Base-by-base conservation (phyloP, 2,329 filamentous ascomycete species). In the Cladosporium sphaerospermum region DNA sequence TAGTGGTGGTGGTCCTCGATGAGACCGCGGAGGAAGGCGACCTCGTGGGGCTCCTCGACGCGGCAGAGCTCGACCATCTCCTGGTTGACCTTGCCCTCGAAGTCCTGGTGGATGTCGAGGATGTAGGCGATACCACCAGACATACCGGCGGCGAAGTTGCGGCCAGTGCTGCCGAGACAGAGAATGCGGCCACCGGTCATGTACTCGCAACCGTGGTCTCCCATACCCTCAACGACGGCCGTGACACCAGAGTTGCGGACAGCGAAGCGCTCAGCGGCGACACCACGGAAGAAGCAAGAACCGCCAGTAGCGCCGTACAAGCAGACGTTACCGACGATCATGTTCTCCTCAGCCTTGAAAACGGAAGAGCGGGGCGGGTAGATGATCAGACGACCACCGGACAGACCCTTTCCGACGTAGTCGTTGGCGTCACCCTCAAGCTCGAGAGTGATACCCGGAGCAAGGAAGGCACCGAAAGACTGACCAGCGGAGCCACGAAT, bases 131-230 rank as follows among this genome's bases (percentile, higher is more conserved):
- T 96, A 78, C 92, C 92, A 67, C 92, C 92, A 66, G 91, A 96
- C 92, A 97, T 97, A 78, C 92, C 92, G 57, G 92, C 92, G 63
- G 91, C 92, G 67, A 97, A 97, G 78, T 97, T 97, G 63, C 92
- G 91, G 43, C 92, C 92, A 67, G 90, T 96, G 64, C 82, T 83
- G 54, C 92, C 92, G 45, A 97, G 80, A 65, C 95, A 81, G 59
- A 97, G 76, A 47, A 96, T 79, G 67, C 91, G 89, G 68, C 92
- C 92, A 69, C 92, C 92, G 65, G 92, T 96, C 92, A 97, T 97
- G 81, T 97, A 97, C 78, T 97, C 92, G 69, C 91, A 96, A 58
- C 89, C 88, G 70, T 97, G 92, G 71, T 97, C 92, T 78, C 92
- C 92, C 60, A 95, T 82, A 74, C 92, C 92, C 73, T 97, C 92